Evolutionary conservation across 202 grass and related monocot species (phyloP).

Genomic region (Schoenoplectus tabernaemontani): DNA sequence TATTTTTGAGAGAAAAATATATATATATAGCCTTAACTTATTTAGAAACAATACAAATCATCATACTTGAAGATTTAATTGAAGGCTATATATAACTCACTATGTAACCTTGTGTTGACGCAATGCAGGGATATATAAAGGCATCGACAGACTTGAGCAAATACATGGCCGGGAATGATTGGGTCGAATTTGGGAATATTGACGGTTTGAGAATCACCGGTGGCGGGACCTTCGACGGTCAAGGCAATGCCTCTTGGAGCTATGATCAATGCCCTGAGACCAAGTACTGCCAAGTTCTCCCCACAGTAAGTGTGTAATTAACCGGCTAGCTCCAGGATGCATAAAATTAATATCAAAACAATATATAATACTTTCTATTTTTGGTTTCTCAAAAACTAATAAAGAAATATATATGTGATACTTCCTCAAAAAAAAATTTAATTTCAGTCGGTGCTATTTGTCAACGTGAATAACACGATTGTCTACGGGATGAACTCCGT

Average conservation of each 20-base stretch:
- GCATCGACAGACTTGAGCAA: constrained; percentile 46
- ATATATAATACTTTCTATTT: not conserved
- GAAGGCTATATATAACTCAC: not conserved
- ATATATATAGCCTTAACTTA: too few species aligned
- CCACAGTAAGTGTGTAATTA: constrained; percentile 27
- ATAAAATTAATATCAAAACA: not conserved
- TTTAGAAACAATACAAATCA: not conserved
- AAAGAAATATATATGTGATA: too few species aligned
- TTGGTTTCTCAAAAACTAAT: too few species aligned
- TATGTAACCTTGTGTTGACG: not conserved
- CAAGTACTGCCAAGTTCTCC: constrained; percentile 61
- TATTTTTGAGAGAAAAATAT: not conserved
- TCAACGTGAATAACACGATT: constrained; percentile 31
- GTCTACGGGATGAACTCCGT: constrained; percentile 38
- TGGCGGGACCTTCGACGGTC: constrained; percentile 50
- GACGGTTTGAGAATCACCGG: constrained; percentile 38
- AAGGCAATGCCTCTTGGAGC: constrained; percentile 59
- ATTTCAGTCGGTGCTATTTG: constrained; percentile 44
- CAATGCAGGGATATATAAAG: constrained; percentile 49
- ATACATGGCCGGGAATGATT: constrained; percentile 37
- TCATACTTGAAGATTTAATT: not conserved
- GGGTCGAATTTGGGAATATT: constrained; percentile 58
- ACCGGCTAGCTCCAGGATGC: not conserved
- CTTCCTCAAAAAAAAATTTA: not conserved
- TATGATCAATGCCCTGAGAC: constrained; percentile 45